Conservation (phyloP, 2,329 filamentous ascomycete species). For the Coniochaeta pulveracea region DNA sequence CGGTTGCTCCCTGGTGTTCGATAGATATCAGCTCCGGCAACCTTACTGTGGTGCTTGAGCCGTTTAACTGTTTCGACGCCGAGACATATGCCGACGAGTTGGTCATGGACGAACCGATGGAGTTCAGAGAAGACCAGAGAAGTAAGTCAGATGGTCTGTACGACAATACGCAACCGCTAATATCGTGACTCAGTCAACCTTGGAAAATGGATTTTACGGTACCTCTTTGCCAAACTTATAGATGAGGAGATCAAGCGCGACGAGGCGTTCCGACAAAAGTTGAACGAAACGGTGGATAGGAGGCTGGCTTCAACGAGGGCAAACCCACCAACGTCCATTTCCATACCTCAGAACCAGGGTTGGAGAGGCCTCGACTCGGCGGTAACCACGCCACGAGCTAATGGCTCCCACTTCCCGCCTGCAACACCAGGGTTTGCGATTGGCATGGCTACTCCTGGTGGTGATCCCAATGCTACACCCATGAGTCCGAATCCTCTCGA, state of each 20-base stretch:
- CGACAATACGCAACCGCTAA: slow-evolving; percentile 6
- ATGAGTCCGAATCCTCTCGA: slow-evolving; percentile 39
- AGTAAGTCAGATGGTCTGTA: slow-evolving; percentile 42
- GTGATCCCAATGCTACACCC: slow-evolving; percentile 32
- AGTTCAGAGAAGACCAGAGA: slow-evolving; percentile 87
- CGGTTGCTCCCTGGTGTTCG: slow-evolving; percentile 90
- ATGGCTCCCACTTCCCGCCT: slow-evolving; percentile 48
- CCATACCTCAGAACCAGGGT: slow-evolving; percentile 24
- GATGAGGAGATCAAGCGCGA: slow-evolving; percentile 85
- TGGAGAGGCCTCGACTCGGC: slow-evolving; percentile 30
- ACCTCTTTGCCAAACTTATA: slow-evolving; percentile 80
- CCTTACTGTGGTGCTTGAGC: slow-evolving; percentile 81
- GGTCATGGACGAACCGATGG: slow-evolving; percentile 57
- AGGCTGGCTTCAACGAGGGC: slow-evolving; percentile 40
- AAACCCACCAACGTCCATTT: slow-evolving; percentile 50
- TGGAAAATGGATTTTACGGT: slow-evolving; percentile 90
- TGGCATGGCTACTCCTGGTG: slow-evolving; percentile 59
- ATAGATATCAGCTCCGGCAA: slow-evolving; percentile 90
- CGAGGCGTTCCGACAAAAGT: slow-evolving; percentile 54
- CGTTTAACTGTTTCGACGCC: slow-evolving; percentile 93
- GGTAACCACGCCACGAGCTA: slow-evolving; percentile 51
- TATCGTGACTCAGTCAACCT: slow-evolving; percentile 64
- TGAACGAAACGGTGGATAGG: slow-evolving; percentile 53
- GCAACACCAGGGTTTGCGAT: slow-evolving; percentile 70
- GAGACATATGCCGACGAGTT: slow-evolving; percentile 95